phyloP scores from a whole-genome alignment of 208 protist genomes.

The Leishmania tarentolae region DNA sequence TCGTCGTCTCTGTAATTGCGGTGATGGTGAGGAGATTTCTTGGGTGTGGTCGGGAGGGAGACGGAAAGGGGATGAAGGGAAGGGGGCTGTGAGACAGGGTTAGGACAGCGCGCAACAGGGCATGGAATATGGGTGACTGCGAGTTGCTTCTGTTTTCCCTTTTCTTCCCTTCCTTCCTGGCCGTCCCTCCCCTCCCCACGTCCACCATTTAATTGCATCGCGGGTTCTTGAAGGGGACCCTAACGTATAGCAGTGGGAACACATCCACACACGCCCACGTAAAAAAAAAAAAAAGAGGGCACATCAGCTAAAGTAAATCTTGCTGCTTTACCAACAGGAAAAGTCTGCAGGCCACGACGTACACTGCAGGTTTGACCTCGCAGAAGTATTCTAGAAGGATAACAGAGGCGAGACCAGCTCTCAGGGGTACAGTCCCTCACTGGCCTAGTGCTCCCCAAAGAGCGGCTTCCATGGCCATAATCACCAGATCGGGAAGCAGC shows the following conservation, averaged over 20 bases:
- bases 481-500: neutral
- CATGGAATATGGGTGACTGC: neutral
- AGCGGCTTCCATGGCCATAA: neutral
- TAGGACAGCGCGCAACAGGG: neutral
- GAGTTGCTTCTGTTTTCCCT: too few species aligned
- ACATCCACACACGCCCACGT: neutral
- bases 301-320: neutral
- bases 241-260: neutral
- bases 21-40: neutral
- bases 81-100: neutral
- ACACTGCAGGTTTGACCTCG: neutral
- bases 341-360: neutral
- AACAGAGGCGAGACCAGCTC: neutral
- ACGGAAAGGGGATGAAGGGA: neutral
- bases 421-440: neutral
- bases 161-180: neutral
- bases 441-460: neutral
- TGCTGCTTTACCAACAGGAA: neutral
- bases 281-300: neutral
- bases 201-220: neutral
- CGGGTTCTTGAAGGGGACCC: neutral
- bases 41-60: neutral
- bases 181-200: neutral
- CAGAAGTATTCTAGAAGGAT: neutral
- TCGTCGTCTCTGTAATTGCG: neutral